phyloP scores from a whole-genome alignment of 805 yeast species.

The Cyberlindnera euphorbiae region DNA sequence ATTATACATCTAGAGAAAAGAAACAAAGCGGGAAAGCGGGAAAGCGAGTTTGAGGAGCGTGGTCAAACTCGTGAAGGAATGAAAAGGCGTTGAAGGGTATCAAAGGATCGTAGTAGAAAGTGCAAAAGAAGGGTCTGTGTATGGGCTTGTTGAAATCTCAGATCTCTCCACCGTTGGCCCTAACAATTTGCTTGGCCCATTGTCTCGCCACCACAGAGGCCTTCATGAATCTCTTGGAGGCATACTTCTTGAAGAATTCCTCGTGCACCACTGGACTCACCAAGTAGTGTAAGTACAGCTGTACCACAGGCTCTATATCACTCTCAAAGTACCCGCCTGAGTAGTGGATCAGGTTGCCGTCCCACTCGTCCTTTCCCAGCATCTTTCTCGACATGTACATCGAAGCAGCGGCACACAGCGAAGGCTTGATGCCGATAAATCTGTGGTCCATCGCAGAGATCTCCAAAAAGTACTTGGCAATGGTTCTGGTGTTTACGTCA shows the following conservation, averaged over 20 bases:
- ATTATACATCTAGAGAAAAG: no score
- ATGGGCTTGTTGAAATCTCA: no score
- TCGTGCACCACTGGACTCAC: conserved; percentile 82
- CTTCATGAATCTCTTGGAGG: conserved; percentile 82
- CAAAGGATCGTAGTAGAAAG: no score
- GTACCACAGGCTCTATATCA: conserved; percentile 68
- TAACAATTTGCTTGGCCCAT: conserved; percentile 61
- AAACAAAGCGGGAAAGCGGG: no score
- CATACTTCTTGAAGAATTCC: conserved; percentile 90
- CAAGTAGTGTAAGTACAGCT: conserved; percentile 70
- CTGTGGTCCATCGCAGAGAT: conserved; percentile 74
- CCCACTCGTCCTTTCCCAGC: conserved; percentile 71
- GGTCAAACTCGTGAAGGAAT: no score
- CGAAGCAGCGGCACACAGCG: conserved; percentile 83
- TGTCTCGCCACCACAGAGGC: conserved; percentile 76
- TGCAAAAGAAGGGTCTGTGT: no score
- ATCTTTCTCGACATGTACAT: conserved; percentile 82
- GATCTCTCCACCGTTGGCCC: conserved; percentile 10
- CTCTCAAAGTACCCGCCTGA: conserved; percentile 82
- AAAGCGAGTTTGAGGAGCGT: no score
- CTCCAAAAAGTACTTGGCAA: conserved; percentile 83
- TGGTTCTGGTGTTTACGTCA: conserved; percentile 83
- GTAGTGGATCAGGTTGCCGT: conserved; percentile 81
- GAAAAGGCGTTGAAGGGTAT: no score
- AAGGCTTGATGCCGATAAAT: conserved; percentile 74